phyloP scores from a whole-genome alignment of 805 yeast species.

The Yamadazyma kitorensis region DNA sequence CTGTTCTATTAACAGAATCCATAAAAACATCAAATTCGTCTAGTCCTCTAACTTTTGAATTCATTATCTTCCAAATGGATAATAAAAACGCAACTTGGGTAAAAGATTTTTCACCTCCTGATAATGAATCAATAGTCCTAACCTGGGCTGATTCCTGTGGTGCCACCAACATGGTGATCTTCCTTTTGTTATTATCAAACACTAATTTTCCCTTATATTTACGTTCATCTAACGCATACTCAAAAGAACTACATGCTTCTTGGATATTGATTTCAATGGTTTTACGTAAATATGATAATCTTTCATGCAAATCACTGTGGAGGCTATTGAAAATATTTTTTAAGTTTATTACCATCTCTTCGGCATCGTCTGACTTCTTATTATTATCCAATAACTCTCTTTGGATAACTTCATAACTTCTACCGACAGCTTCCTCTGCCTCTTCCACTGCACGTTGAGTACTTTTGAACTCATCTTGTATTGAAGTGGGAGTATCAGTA shows the following conservation, averaged over 20 bases:
- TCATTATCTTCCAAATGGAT: constrained; percentile 93
- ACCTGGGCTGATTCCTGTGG: constrained; percentile 57
- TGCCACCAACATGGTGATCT: constrained; percentile 57
- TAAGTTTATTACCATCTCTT: constrained; percentile 35
- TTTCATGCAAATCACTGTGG: constrained; percentile 26
- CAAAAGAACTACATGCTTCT: constrained; percentile 45
- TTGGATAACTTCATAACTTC: constrained; percentile 54
- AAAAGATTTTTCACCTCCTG: constrained; percentile 97
- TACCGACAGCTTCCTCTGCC: constrained; percentile 54
- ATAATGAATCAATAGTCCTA: constrained; percentile 75
- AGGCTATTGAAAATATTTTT: constrained; percentile 23
- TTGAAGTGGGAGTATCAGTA: constrained; percentile 44
- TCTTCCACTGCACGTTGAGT: constrained; percentile 46
- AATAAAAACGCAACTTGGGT: constrained; percentile 84
- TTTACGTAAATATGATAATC: constrained; percentile 32
- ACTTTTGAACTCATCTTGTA: constrained; percentile 46
- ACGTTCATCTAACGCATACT: constrained; percentile 57
- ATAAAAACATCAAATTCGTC: constrained; percentile 97
- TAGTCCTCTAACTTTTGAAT: constrained; percentile 79
- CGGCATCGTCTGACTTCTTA: constrained; percentile 40
- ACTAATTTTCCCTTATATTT: constrained; percentile 71
- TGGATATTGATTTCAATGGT: constrained; percentile 28
- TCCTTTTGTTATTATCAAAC: constrained; percentile 53
- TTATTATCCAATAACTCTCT: constrained; percentile 45
- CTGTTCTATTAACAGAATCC: constrained; percentile 88